These are phyloP conservation scores for Fusarium nodosum DNA, from an alignment of 2,329 filamentous ascomycete genomes.

Conservation along the genomic window DNA sequence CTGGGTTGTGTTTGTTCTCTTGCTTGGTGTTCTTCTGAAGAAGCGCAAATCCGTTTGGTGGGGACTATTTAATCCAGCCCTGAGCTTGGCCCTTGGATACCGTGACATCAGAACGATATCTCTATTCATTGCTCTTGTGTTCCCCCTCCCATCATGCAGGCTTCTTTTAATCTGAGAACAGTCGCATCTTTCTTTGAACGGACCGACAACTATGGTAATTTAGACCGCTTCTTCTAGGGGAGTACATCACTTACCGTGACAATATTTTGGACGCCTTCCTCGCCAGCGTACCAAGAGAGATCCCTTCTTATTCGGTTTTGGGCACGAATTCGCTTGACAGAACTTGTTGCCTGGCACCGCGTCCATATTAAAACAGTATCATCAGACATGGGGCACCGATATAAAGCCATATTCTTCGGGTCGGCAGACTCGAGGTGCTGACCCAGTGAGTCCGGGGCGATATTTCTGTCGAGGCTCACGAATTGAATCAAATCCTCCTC, in stretches of 20 bases:
- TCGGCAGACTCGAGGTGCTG: neutral
- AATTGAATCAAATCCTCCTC: neutral
- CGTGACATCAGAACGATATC: no score
- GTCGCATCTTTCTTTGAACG: neutral
- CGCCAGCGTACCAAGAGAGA: neutral
- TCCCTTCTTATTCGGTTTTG: neutral
- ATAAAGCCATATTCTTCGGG: neutral
- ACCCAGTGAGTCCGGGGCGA: neutral
- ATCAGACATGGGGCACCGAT: neutral
- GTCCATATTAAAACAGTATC: neutral
- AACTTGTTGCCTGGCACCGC: neutral
- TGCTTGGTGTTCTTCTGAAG: no score
- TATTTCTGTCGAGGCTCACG: neutral
- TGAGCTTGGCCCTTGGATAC: no score
- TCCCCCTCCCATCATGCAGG: fast-evolving
- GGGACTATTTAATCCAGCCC: no score
- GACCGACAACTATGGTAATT: neutral
- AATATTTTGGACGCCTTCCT: neutral
- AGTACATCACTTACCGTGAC: neutral
- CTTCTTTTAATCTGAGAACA: neutral
- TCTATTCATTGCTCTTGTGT: neutral
- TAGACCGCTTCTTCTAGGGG: fast-evolving
- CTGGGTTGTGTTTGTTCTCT: no score
- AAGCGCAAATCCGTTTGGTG: no score
- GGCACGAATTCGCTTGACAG: fast-evolving